Conservation (phyloP, 345 rosid genomes). For the Nasturtium officinale region DNA sequence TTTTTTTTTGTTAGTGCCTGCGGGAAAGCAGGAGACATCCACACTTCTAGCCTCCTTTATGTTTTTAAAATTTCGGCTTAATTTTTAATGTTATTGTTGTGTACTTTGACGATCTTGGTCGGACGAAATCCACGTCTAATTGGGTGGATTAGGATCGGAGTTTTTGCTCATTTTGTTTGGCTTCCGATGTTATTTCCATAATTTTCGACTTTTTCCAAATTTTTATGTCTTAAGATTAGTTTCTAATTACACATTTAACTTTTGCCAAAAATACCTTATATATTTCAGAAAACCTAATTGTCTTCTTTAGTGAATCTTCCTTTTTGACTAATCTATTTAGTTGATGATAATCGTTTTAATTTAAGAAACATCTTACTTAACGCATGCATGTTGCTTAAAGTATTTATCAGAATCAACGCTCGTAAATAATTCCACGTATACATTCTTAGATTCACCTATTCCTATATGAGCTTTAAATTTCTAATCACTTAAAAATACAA, state of each 20-base stretch:
- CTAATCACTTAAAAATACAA: background rate
- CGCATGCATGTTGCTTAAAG: background rate
- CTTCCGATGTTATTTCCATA: too few relatives aligned
- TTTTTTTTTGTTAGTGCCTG: slow-evolving; percentile 39
- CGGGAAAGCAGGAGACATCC: slow-evolving; percentile 46
- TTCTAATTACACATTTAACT: background rate
- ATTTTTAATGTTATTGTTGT: slow-evolving; percentile 2
- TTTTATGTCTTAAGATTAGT: background rate
- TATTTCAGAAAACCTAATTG: background rate
- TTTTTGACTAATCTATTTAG: background rate
- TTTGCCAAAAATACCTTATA: too few relatives aligned
- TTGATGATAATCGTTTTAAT: background rate
- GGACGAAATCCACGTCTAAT: slow-evolving; percentile 24
- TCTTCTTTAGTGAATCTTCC: background rate
- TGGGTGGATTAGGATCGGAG: background rate
- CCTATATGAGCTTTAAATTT: background rate
- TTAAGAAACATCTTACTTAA: background rate
- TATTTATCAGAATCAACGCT: background rate
- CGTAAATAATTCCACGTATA: background rate
- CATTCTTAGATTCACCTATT: background rate
- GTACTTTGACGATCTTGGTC: slow-evolving; percentile 47
- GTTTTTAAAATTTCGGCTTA: slow-evolving; percentile 1
- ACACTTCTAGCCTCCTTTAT: slow-evolving; percentile 39
- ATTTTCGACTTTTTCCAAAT: too few relatives aligned
- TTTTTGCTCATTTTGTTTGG: background rate